A percentile compares a stretch with the other conserved stretches of the same genome.
Conservation (phyloP, 2,329 filamentous ascomycete genomes). For the Pseudogymnoascus sp. region DNA sequence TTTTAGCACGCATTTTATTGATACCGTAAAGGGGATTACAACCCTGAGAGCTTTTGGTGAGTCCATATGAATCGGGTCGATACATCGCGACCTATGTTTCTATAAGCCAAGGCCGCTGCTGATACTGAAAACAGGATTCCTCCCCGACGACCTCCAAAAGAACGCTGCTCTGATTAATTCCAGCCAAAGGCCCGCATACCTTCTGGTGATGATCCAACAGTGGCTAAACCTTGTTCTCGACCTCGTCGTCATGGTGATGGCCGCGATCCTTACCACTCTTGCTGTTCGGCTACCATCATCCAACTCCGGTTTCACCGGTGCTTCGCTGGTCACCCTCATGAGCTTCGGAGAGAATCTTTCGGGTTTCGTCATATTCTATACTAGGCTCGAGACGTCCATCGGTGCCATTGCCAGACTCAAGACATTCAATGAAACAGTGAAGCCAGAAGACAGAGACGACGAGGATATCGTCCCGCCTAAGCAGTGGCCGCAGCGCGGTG, state of each 20-base stretch:
- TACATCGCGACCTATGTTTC: neutral
- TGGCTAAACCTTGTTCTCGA: constrained; percentile 38
- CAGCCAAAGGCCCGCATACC: constrained; percentile 38
- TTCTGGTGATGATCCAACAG: constrained; percentile 36
- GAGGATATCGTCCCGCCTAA: neutral
- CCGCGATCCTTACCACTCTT: constrained; percentile 11
- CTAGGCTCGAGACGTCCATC: neutral
- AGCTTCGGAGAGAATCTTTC: constrained; percentile 15
- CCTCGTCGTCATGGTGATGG: constrained; percentile 18
- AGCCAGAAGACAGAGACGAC: neutral
- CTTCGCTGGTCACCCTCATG: constrained; percentile 18
- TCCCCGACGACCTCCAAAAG: constrained; percentile 27
- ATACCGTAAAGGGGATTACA: constrained; percentile 34
- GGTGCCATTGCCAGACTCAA: constrained; percentile 4
- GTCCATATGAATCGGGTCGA: neutral
- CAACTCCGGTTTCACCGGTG: constrained; percentile 17
- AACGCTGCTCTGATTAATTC: constrained; percentile 27
- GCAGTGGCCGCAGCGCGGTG: constrained; percentile 19
- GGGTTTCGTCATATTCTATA: constrained; percentile 11
- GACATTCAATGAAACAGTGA: constrained; percentile 1
- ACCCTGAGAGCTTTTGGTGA: constrained; percentile 37
- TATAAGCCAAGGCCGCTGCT: neutral
- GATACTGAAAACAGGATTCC: neutral
- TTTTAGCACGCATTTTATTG: constrained; percentile 30
- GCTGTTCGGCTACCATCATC: neutral